These are phyloP conservation scores for Simmondsia chinensis DNA, from an alignment of 148 eudicot genomes.

Conservation along the genomic window DNA sequence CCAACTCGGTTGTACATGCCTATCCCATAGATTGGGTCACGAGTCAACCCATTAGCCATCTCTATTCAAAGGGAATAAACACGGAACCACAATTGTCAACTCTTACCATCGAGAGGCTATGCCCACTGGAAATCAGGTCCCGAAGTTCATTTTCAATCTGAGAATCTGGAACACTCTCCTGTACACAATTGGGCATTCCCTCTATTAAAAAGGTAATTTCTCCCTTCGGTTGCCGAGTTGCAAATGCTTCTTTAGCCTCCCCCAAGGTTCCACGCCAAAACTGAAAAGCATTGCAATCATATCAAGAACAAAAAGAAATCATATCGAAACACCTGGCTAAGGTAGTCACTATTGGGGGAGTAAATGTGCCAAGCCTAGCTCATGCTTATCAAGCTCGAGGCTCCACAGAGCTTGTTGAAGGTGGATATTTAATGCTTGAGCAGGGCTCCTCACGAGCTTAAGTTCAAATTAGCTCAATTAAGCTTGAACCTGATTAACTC, in stretches of 20 bases:
- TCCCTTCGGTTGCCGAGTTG: conserved; percentile 65
- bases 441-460: too few species aligned
- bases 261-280: conserved; percentile 91
- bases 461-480: too few species aligned
- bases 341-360: too few species aligned
- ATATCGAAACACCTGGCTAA: background rate
- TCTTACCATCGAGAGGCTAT: conserved; percentile 74
- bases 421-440: too few species aligned
- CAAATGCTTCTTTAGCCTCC: conserved; percentile 63
- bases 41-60: too few species aligned
- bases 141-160: conserved; percentile 62
- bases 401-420: too few species aligned
- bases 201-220: conserved; percentile 90
- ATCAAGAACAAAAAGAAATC: background rate
- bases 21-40: too few species aligned
- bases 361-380: too few species aligned
- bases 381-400: too few species aligned
- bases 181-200: conserved; percentile 35
- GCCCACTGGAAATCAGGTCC: conserved; percentile 67
- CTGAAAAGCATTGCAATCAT: conserved; percentile 22
- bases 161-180: conserved; percentile 57
- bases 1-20: too few species aligned
- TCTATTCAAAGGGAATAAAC: background rate
- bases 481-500: too few species aligned
- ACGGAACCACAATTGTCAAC: background rate